A percentile compares a stretch with the other conserved stretches of the same genome.
These are phyloP conservation scores for Zymoseptoria tritici DNA, from an alignment of 2,329 filamentous ascomycete species.

Conservation along the genomic window DNA sequence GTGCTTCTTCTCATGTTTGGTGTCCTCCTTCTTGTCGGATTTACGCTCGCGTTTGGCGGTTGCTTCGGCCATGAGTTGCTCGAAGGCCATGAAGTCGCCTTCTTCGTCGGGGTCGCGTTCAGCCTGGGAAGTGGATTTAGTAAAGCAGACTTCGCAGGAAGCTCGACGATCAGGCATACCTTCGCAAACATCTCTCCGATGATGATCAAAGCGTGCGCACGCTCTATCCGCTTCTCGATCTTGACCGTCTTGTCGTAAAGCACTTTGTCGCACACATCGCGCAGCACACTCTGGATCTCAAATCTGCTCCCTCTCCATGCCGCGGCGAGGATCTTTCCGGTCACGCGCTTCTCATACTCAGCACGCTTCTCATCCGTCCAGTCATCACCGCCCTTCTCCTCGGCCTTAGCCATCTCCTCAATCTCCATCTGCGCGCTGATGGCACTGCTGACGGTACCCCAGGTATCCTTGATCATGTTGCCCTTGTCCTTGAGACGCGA, in stretches of 20 bases:
- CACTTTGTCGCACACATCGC: slow-evolving; percentile 88
- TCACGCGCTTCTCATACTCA: slow-evolving; percentile 92
- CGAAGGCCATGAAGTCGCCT: slow-evolving; percentile 97
- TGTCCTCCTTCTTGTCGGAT: neutral
- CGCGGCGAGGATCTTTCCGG: slow-evolving; percentile 93
- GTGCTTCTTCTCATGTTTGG: neutral
- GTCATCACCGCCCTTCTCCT: slow-evolving; percentile 89
- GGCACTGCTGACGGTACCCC: slow-evolving; percentile 92
- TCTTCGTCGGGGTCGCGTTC: slow-evolving; percentile 89
- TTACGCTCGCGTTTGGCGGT: neutral
- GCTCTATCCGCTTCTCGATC: slow-evolving; percentile 77
- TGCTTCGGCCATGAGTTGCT: slow-evolving; percentile 87
- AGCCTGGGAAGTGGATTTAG: slow-evolving; percentile 49
- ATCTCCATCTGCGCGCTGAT: slow-evolving; percentile 97
- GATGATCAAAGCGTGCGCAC: slow-evolving; percentile 81
- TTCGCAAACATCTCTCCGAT: slow-evolving; percentile 84
- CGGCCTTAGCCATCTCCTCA: slow-evolving; percentile 96
- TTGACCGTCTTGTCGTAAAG: slow-evolving; percentile 72
- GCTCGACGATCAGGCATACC: slow-evolving; percentile 46
- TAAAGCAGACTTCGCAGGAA: neutral
- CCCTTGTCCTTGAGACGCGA: slow-evolving; percentile 92
- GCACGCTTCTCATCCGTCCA: slow-evolving; percentile 97
- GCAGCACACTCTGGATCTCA: slow-evolving; percentile 91
- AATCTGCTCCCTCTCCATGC: slow-evolving; percentile 96
- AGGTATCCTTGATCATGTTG: slow-evolving; percentile 93